phyloP scores from a whole-genome alignment of 805 yeast genomes.

The Yarrowia deformans region DNA sequence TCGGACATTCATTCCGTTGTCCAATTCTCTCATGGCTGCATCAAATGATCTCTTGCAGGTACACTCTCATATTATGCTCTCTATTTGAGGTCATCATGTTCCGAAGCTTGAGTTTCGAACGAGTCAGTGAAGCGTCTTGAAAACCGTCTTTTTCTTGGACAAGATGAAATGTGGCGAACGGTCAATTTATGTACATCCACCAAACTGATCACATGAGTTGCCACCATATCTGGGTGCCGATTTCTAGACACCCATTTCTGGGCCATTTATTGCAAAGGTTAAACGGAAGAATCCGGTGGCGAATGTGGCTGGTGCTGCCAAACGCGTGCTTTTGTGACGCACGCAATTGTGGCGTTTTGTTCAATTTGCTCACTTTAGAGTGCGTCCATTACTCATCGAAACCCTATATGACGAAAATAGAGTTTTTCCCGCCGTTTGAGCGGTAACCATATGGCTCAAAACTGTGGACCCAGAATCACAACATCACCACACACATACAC shows the following conservation, averaged over 20 bases:
- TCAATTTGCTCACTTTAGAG: slow-evolving; percentile 16
- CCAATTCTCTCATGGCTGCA: no score
- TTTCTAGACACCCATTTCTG: no score
- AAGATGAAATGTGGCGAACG: no score
- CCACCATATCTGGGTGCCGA: not conserved
- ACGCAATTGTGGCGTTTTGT: not conserved
- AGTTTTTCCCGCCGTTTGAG: slow-evolving; percentile 8
- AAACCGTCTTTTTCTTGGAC: no score
- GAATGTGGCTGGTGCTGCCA: slow-evolving; percentile 25
- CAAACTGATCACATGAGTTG: not conserved
- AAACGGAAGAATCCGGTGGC: not conserved
- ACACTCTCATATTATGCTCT: slow-evolving; percentile 1
- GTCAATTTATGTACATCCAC: no score
- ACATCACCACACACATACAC: slow-evolving; percentile 13
- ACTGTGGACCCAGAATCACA: slow-evolving; percentile 11
- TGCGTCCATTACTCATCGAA: slow-evolving; percentile 10
- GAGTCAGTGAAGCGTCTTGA: no score
- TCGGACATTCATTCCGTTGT: no score
- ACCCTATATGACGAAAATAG: not conserved
- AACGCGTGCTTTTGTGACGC: not conserved
- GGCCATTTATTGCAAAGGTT: not conserved
- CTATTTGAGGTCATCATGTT: not conserved
- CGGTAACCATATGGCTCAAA: not conserved
- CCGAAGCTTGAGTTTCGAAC: no score
- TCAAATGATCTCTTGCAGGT: no score